Evolutionary conservation across 345 rosid genomes (phyloP), one percentile per base, ranked within the genome.

Genomic region (Noccaea caerulescens): DNA sequence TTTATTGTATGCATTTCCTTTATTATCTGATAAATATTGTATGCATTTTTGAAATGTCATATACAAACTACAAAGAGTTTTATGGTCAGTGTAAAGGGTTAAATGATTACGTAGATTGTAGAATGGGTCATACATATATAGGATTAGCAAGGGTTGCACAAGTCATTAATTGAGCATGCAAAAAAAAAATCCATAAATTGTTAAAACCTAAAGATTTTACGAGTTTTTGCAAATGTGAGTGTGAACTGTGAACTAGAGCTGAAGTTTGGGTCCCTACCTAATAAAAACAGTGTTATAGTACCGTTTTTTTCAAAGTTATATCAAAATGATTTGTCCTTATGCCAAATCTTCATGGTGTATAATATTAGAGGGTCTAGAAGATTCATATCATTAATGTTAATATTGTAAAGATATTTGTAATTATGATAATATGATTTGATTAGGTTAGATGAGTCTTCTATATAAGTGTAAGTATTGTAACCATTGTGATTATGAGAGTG

Each of bases 171-270:
- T 20, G n/a, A 20, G 7, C 10, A 10, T 50, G n/a, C 7, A 50
- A 23, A 27, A 38, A 50, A 23, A 27, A 38, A 20, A 39, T 41
- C 18, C 18, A 23, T 20, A 20, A 6, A 18, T 6, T 58, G 10
- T 32, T 1, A 30, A 6, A 18, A 37, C 3, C 36, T 4, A 0
- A 38, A 58, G 16, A 38, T 7, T 42, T 63, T 18, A 49, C 12
- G 8, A 64, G 34, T 64, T 10, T 33, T 34, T 63, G 45, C 57
- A 36, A 18, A 34, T 63, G 16, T 20, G 47, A 10, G 46, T 36
- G 69, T 64, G 46, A 36, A 46, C 33, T 36, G 69, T 64, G 46
- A 36, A 46, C 33, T 6, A 16, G 33, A 16, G 56, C 10, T 33
- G 12, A 18, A 1, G 8, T 63, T 61, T 47, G 8, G 44, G 68